Percentiles rank a stretch among this genome's conserved stretches.
Conservation (phyloP, 2,329 filamentous ascomycete species). For the Scedosporium apiospermum region DNA sequence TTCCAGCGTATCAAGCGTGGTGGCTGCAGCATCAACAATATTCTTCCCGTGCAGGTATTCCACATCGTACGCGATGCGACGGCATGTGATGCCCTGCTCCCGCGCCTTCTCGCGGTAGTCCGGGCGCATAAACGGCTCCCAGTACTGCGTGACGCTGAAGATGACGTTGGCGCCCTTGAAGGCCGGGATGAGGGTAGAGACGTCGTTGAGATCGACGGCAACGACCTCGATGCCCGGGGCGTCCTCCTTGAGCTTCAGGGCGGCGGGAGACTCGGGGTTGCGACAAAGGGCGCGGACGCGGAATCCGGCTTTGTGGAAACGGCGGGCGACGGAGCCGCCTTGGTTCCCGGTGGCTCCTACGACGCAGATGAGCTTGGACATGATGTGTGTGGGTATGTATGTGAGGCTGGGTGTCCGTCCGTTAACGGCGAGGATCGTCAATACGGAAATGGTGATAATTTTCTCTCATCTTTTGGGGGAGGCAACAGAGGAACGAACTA, state of each 20-base stretch:
- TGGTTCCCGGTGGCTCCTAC: conserved; percentile 38
- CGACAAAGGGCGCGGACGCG: conserved; percentile 35
- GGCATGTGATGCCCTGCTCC: conserved; percentile 22
- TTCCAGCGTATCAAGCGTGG: conserved; percentile 28
- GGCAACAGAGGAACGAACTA: no score
- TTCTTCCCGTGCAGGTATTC: conserved; percentile 45
- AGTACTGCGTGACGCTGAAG: conserved; percentile 48
- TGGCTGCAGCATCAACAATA: conserved; percentile 37
- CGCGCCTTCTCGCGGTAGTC: conserved; percentile 26
- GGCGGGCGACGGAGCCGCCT: conserved; percentile 35
- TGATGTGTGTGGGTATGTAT: not conserved
- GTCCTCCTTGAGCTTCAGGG: conserved; percentile 22
- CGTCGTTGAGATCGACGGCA: conserved; percentile 32
- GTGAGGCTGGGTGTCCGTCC: not conserved
- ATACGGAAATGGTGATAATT: no score
- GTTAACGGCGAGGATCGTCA: not conserved
- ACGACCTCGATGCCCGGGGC: conserved; percentile 33
- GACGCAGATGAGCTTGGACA: conserved; percentile 25
- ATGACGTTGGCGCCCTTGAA: conserved; percentile 39
- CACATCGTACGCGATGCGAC: conserved; percentile 34
- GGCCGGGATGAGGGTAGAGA: conserved; percentile 25
- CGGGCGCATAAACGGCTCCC: conserved; percentile 37
- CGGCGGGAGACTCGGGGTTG: conserved; percentile 25
- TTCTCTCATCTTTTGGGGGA: no score
- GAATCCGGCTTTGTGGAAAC: conserved; percentile 19